Conservation (phyloP, 768 basidiomycete genomes). For the Calocybe indica region DNA sequence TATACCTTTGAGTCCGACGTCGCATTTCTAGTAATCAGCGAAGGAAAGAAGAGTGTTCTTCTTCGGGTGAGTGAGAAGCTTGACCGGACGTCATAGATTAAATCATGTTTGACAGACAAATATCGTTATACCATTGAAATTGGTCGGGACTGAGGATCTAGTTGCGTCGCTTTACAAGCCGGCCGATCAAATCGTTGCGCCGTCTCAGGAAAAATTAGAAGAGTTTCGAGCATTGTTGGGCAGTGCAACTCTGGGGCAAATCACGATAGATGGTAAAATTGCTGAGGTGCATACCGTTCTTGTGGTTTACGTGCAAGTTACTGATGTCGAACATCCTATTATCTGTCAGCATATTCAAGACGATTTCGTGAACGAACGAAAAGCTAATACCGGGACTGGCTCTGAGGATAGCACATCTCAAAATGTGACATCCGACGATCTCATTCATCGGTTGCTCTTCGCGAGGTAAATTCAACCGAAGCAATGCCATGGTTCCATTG, state of each 20-base stretch:
- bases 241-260: constrained; percentile 53
- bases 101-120: constrained; percentile 40
- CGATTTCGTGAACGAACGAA: constrained; percentile 55
- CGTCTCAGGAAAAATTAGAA: constrained; percentile 39
- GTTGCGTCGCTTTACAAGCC: constrained; percentile 40
- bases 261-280: constrained; percentile 44
- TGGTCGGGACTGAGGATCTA: constrained; percentile 5
- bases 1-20: constrained; percentile 73
- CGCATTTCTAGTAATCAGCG: constrained; percentile 53
- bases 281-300: constrained; percentile 47
- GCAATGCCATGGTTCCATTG: no score
- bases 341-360: constrained; percentile 61
- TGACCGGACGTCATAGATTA: background rate
- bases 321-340: background rate
- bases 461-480: constrained; percentile 46
- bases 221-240: constrained; percentile 55
- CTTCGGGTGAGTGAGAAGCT: constrained; percentile 46
- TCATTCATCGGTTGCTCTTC: constrained; percentile 62
- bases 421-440: constrained; percentile 45
- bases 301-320: background rate
- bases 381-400: constrained; percentile 17
- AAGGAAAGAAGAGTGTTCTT: constrained; percentile 67
- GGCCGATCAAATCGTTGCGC: constrained; percentile 35
- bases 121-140: constrained; percentile 44
- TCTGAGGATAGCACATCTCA: constrained; percentile 32